Base-by-base conservation (phyloP, 441 rosid species). In the Kokia cookei region DNA sequence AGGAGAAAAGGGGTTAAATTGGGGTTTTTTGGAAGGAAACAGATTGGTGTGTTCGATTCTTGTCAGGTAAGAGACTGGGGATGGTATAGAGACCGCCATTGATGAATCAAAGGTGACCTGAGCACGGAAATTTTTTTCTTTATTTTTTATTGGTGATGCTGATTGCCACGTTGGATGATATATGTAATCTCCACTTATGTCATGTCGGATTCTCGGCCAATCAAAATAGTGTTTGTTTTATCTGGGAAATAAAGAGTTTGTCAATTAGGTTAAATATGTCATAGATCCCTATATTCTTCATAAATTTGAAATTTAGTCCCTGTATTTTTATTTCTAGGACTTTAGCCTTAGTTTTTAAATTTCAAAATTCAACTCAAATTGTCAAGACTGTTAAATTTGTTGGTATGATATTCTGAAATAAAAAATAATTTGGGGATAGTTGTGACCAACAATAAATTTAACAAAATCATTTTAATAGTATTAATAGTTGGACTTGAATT, bases 21-120 rank as follows among this genome's bases (percentile, higher is more conserved):
- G 83, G 0, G 82, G 78, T 11, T 76, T 69, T 10, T 80, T 72
- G 40, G 86, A 63, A 54, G 82, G 78, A 66, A 80, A 81, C 47
- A 84, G 73, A 57, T 14, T 55, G 66, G 66, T 29, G 50, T 60
- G 74, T n/a, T 73, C 64, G 26, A 73, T 74, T 14, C 73, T 75
- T 37, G 79, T 76, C 10, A 84, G 83, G 59, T 42, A 77, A 84
- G 87, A 65, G 32, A 84, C 74, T 8, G 89, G 72, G 48, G 91
- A 84, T 10, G 89, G 77, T 76, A 90, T 71, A n/a, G 76, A 59
- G 73, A 78, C 82, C 81, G 94, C 89, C 98, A 91, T 91, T 75
- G 89, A 59, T 58, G 35, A 35, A 60, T 13, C 54, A 12, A 29
- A 10, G 37, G 26, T 57, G 32, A 57, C 24, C 32, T 63, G 73